phyloP scores from a whole-genome alignment of 179 eudicot genomes.

The Sideroxylon spinosum region DNA sequence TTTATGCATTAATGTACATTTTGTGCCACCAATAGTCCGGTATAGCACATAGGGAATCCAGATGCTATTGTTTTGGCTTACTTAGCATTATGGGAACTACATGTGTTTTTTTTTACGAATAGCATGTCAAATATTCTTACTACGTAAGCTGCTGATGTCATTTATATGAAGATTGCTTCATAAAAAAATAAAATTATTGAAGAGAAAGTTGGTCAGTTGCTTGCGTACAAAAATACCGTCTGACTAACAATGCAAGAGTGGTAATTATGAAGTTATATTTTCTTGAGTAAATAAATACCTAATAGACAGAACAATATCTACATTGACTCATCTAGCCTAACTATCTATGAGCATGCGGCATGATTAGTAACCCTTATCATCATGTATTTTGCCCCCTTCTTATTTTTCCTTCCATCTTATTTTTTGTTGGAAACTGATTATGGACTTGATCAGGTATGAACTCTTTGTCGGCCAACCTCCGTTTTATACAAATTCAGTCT shows the following conservation, averaged over 20 bases:
- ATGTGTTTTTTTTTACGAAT: neutral
- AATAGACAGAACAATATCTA: neutral
- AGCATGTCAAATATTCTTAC: neutral
- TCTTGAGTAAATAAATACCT: neutral
- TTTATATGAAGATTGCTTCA: neutral
- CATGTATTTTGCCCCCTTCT: neutral
- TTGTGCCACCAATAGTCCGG: neutral
- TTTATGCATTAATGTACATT: neutral
- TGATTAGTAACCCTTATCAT: neutral
- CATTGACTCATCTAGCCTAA: neutral
- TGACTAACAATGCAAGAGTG: neutral
- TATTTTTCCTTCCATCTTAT: slow-evolving; percentile 2
- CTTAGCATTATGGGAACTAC: neutral
- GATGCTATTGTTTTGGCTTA: neutral
- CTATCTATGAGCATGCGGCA: neutral
- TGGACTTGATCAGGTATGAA: slow-evolving; percentile 65
- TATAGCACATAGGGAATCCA: neutral
- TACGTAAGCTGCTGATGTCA: neutral
- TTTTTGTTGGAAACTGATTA: slow-evolving; percentile 8
- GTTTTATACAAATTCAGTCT: slow-evolving; percentile 93
- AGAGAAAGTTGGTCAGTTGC: neutral
- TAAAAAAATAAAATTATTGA: neutral
- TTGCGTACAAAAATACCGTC: neutral
- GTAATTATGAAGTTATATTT: neutral
- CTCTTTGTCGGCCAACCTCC: slow-evolving; percentile 99